phyloP scores from a whole-genome alignment of 148 eudicot species.

The Polygonum aviculare region DNA sequence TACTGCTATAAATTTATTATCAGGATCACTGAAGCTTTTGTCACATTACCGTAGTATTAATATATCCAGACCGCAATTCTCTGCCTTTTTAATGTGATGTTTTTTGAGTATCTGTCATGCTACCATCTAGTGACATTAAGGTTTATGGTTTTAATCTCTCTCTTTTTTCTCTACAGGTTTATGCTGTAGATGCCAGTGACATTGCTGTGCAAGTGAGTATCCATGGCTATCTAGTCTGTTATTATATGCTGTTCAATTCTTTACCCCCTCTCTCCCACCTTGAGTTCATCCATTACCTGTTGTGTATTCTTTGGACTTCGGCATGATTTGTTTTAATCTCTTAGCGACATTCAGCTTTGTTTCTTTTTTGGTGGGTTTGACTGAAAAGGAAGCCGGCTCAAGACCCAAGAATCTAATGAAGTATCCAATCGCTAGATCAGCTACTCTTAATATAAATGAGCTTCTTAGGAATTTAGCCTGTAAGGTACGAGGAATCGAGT shows the following conservation, averaged over 20 bases:
- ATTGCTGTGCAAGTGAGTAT: constrained; percentile 82
- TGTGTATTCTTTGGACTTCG: background rate
- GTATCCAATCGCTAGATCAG: background rate
- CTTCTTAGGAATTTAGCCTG: background rate
- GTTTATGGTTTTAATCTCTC: background rate
- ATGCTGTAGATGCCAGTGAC: constrained; percentile 98
- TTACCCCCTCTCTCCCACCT: background rate
- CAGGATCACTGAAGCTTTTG: background rate
- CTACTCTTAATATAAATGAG: background rate
- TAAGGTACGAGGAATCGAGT: background rate
- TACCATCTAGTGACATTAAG: background rate
- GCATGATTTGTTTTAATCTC: background rate
- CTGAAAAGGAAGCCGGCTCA: background rate
- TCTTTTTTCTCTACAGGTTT: constrained; percentile 48
- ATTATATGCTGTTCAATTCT: background rate
- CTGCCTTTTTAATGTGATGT: background rate
- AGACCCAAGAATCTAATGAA: background rate
- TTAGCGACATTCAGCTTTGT: background rate
- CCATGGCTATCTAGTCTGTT: background rate
- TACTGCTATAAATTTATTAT: background rate
- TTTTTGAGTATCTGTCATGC: background rate
- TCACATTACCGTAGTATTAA: background rate
- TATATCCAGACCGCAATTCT: background rate
- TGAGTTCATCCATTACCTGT: background rate
- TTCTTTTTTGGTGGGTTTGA: background rate